A percentile compares a stretch with the other conserved stretches of the same genome.
Conservation (phyloP, 192 early-diverging fungal species). For the Rhizoclosmatium sp. region DNA sequence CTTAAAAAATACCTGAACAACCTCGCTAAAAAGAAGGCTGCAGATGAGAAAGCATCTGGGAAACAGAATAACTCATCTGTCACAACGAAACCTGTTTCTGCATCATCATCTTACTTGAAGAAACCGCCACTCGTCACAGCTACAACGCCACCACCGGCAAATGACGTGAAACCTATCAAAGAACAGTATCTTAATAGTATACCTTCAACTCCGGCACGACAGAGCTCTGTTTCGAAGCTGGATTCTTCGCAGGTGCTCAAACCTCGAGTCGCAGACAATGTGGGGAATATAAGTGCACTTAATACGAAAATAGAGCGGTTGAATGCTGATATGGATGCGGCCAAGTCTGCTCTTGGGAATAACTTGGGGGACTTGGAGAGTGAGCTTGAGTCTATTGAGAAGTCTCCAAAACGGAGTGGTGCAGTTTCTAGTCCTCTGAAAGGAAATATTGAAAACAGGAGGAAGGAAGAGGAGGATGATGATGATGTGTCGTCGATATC, state of each 20-base stretch:
- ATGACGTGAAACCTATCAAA: neutral
- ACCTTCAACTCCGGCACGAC: neutral
- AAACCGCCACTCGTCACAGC: neutral
- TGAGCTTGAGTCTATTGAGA: neutral
- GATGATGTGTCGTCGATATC: neutral
- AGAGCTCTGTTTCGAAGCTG: neutral
- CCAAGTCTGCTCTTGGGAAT: neutral
- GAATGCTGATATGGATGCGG: neutral
- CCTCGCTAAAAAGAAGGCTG: conserved; percentile 9
- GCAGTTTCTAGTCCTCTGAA: neutral
- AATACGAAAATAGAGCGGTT: neutral
- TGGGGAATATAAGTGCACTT: neutral
- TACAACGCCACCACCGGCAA: neutral
- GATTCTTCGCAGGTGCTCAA: neutral
- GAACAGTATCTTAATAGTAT: neutral
- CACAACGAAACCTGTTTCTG: neutral
- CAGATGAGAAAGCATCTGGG: neutral
- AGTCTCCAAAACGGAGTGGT: too few species aligned
- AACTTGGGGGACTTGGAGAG: conserved; percentile 3
- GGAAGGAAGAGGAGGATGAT: neutral
- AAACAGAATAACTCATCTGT: neutral
- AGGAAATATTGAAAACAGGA: neutral
- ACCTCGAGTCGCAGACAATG: neutral
- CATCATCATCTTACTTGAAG: conserved; percentile 14
- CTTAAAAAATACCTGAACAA: neutral